Base-by-base conservation (phyloP, 805 yeast species). In the Wickerhamomyces sydowiorum region DNA sequence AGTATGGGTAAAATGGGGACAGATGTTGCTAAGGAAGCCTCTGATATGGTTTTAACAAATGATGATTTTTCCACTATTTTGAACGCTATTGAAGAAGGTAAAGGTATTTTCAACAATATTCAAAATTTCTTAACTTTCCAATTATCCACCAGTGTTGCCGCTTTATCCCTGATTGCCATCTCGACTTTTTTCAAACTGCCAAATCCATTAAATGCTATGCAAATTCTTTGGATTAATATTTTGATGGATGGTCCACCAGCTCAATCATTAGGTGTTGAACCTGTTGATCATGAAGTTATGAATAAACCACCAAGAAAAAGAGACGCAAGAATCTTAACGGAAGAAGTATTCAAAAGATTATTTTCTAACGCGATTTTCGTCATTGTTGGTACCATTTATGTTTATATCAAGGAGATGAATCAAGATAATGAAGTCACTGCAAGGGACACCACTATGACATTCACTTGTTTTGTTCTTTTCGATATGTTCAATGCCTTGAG, bases 161-260 rank as follows among this genome's bases (percentile, higher is more conserved):
- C 99, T 0, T 72, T 91, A 42, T 82, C 96, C 0, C 70, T 91
- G 53, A 82, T 93, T 57, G 96, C 96, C 1, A 69, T 90, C 49
- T 75, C 96, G 2, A 91, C 98, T 1, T 66, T 90, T 42, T 81
- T 90, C 57, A 86, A 86, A 44, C 72, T 91, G 45, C 96, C 96
- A 39, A 90, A 88, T 53, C 99, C 99, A 10, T 73, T 91, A 53
- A 91, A 91, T 60, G 96, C 99, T 23, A 91, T 91, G 99, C 98
- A 93, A 70, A 93, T 91, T 54, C 70, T 91, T 55, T 91, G 98
- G 97, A 91, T 91, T 61, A 91, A 91, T 61, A 93, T 91, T 48
- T 73, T 91, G 44, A 91, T 91, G 99, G 99, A 91, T 67, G 99
- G 99, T 1, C 99, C 99, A 10, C 99, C 99, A 4, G 98, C 98